Conservation (phyloP, 768 basidiomycete genomes). For the Sutorius australiensis region DNA sequence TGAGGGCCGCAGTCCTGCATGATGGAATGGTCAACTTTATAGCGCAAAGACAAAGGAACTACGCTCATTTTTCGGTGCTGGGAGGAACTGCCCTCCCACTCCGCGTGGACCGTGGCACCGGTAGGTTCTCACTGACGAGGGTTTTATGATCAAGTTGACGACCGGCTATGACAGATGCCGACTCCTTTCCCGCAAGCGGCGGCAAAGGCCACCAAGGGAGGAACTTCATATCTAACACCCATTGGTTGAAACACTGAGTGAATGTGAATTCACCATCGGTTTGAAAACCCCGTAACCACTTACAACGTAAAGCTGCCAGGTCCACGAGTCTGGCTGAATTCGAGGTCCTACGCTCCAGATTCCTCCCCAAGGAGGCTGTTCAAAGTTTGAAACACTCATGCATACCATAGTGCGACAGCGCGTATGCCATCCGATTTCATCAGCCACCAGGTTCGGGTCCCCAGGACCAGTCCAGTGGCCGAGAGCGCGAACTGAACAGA, state of each 20-base stretch:
- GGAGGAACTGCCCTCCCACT: background rate
- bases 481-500: background rate
- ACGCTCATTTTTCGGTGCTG: background rate
- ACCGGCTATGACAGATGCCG: constrained; percentile 1
- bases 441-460: background rate
- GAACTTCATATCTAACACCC: background rate
- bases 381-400: background rate
- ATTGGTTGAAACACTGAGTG: background rate
- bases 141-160: constrained; percentile 4
- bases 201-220: constrained; percentile 1
- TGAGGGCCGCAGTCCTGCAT: background rate
- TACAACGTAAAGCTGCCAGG: background rate
- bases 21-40: background rate
- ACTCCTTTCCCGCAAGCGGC: background rate
- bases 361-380: too few species aligned
- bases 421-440: background rate
- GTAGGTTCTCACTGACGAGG: background rate
- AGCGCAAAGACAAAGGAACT: background rate
- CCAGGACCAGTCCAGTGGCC: background rate
- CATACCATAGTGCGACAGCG: background rate
- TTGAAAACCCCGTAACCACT: background rate
- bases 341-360: too few species aligned
- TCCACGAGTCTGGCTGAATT: background rate
- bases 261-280: constrained; percentile 1
- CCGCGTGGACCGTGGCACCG: background rate